Evolutionary conservation across 139 green algal genomes (phyloP).

Genomic region (Gonium pectorale): DNA sequence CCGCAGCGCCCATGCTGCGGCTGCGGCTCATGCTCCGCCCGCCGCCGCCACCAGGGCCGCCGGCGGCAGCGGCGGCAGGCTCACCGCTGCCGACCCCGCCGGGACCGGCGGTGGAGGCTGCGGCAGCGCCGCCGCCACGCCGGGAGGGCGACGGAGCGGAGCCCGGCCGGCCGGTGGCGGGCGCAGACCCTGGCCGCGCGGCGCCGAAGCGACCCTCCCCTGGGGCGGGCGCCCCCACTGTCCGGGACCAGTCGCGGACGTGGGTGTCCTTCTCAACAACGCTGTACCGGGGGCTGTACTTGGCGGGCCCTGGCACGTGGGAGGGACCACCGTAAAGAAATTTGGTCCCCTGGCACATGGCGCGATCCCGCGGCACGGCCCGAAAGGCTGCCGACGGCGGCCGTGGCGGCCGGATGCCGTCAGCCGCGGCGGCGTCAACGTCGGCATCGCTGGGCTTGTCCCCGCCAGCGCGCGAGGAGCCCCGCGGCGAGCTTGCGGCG

Average conservation of each 20-base stretch:
- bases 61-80: too few species aligned
- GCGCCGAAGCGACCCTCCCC: not conserved
- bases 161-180: not conserved
- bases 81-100: not conserved
- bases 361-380: not conserved
- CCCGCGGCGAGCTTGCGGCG: not conserved
- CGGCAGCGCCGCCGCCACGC: not conserved
- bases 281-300: slow-evolving; percentile 24
- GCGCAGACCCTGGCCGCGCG: slow-evolving; percentile 5
- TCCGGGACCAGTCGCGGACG: not conserved
- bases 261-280: not conserved
- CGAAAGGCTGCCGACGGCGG: not conserved
- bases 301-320: not conserved
- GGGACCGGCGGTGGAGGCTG: not conserved
- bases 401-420: not conserved
- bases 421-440: too few species aligned
- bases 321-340: slow-evolving; percentile 4
- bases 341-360: not conserved
- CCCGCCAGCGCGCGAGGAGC: too few species aligned
- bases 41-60: not conserved
- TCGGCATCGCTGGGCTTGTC: too few species aligned
- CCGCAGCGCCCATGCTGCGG: not conserved
- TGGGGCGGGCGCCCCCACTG: not conserved
- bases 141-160: not conserved
- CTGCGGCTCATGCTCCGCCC: slow-evolving; percentile 3